These are phyloP conservation scores for Hippophae rhamnoides DNA, from an alignment of 306 rosid genomes.

Conservation along the genomic window DNA sequence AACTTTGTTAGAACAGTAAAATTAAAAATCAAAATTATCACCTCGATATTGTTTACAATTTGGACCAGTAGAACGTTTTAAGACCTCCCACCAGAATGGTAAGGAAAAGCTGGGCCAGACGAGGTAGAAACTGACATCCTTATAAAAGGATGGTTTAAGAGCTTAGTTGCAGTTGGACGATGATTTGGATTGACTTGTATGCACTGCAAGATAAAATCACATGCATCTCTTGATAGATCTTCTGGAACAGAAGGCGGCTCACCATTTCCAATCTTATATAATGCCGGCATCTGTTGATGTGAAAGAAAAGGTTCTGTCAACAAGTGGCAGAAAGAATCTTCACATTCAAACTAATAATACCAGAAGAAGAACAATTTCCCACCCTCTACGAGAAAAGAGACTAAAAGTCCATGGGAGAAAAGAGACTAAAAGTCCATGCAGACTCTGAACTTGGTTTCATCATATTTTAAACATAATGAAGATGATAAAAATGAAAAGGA, in stretches of 20 bases:
- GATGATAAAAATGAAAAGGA: slow-evolving; percentile 12
- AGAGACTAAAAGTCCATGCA: too few relatives aligned
- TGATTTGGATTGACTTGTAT: slow-evolving; percentile 52
- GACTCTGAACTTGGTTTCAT: too few relatives aligned
- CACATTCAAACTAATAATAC: too few relatives aligned
- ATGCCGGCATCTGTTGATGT: slow-evolving; percentile 64
- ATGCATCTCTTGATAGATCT: slow-evolving; percentile 65
- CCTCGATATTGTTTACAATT: background rate
- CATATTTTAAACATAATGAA: background rate
- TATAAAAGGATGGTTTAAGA: slow-evolving; percentile 66
- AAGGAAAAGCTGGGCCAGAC: slow-evolving; percentile 64
- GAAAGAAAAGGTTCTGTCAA: slow-evolving; percentile 1
- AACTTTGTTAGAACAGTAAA: too few relatives aligned
- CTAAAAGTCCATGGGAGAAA: too few relatives aligned
- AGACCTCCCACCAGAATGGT: slow-evolving; percentile 27
- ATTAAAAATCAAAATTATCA: too few relatives aligned
- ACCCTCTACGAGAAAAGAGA: too few relatives aligned
- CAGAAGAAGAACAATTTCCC: too few relatives aligned
- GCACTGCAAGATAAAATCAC: slow-evolving; percentile 62
- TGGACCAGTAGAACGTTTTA: slow-evolving; percentile 15
- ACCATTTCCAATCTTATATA: slow-evolving; percentile 78
- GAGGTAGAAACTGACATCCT: slow-evolving; percentile 41
- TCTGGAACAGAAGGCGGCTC: slow-evolving; percentile 58
- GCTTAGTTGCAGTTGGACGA: slow-evolving; percentile 69
- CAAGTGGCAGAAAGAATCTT: too few relatives aligned